Percentiles rank a stretch among this genome's conserved stretches.
phyloP scores from a whole-genome alignment of 495 filamentous ascomycete genomes.

The Eremomyces bilateralis region DNA sequence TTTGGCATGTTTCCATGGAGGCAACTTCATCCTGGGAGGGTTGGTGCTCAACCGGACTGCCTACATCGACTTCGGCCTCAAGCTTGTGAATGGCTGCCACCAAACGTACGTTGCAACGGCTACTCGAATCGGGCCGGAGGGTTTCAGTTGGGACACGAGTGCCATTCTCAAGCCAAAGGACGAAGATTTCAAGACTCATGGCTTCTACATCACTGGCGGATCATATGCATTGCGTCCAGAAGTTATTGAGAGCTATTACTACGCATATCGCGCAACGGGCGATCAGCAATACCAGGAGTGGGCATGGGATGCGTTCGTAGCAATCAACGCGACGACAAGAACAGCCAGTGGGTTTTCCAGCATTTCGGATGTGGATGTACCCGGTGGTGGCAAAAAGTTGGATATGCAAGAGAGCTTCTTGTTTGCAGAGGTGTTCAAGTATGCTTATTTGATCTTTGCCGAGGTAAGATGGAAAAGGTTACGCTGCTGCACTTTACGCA shows the following conservation, averaged over 20 bases:
- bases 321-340: constrained; percentile 19
- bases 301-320: constrained; percentile 47
- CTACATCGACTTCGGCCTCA: constrained; percentile 54
- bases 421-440: constrained; percentile 82
- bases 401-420: constrained; percentile 78
- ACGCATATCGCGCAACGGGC: constrained; percentile 62
- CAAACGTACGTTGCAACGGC: constrained; percentile 46
- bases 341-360: constrained; percentile 45
- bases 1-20: constrained; percentile 60
- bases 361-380: constrained; percentile 41
- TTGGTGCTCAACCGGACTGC: constrained; percentile 37
- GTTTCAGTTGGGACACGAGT: constrained; percentile 41
- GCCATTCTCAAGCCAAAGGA: constrained; percentile 25
- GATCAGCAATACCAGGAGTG: constrained; percentile 32
- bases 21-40: constrained; percentile 75
- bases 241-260: constrained; percentile 74
- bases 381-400: constrained; percentile 34
- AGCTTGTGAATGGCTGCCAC: constrained; percentile 52
- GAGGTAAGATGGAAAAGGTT: too few species aligned
- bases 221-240: constrained; percentile 61
- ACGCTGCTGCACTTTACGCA: too few species aligned
- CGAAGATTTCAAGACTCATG: constrained; percentile 37
- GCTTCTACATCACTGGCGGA: constrained; percentile 44
- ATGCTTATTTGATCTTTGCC: constrained; percentile 48
- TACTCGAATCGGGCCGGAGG: constrained; percentile 62